These are phyloP conservation scores for Leccinum fuscescens DNA, from an alignment of 1,284 basidiomycete genomes.

Conservation along the genomic window DNA sequence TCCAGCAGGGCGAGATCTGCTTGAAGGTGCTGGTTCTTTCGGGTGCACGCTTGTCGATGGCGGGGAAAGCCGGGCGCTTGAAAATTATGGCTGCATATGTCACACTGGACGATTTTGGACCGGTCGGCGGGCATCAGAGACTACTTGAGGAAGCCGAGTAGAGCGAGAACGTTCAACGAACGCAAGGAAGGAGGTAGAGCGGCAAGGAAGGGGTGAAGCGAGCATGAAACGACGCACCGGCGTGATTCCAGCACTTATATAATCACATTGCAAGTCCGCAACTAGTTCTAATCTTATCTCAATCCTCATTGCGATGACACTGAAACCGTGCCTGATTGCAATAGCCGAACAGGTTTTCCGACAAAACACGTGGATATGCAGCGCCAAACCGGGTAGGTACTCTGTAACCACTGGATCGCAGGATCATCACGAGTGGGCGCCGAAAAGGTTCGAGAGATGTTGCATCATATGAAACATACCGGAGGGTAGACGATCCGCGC, in stretches of 20 bases:
- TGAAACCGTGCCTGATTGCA: background rate
- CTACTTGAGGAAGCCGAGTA: no score
- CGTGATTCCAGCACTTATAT: background rate
- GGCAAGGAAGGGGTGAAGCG: no score
- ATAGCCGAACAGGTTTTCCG: background rate
- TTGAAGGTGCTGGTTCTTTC: no score
- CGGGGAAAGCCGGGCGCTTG: no score
- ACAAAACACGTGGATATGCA: constrained; percentile 71
- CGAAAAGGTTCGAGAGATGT: background rate
- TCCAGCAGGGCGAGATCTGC: no score
- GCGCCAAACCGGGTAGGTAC: constrained; percentile 49
- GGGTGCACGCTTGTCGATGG: no score
- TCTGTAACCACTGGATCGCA: constrained; percentile 63
- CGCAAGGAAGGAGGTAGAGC: background rate
- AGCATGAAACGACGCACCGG: background rate
- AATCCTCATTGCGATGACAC: background rate
- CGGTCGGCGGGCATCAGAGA: no score
- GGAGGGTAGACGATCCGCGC: no score
- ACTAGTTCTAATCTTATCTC: background rate
- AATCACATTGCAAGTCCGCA: background rate
- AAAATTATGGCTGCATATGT: no score
- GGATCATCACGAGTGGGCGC: background rate
- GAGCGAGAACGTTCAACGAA: no score
- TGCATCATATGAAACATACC: constrained; percentile 21
- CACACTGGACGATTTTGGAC: no score